Evolutionary conservation across 108 stramenopile genomes (phyloP), one percentile per base, ranked within the genome.

Genomic region (Conticribra weissflogii): DNA sequence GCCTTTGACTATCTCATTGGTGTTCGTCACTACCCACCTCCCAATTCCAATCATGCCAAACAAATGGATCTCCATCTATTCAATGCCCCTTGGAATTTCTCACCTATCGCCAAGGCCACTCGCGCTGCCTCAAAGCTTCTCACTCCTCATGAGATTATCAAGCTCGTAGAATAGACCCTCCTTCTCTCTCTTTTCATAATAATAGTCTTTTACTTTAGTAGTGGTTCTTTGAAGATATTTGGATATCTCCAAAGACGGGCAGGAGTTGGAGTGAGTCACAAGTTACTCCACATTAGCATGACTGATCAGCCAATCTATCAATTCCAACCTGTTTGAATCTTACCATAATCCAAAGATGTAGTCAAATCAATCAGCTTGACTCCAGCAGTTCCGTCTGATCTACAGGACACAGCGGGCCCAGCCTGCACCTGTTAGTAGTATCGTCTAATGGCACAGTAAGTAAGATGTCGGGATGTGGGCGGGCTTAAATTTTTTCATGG

Each of bases 1-100:
- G 52, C 51, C 2, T 53, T 52, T 15, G 49, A 66, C 29, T 66
- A 66, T 31, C 5, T 25, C 33, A 53, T 30, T 24, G 64, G 64
- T 3, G 51, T 25, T 21, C 41, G 64, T 5, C 24, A 25, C 64
- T 66, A 66, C 19, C 64, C 64, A 23, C 64, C 64, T 2, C 2
- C 30, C 7, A 18, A 52, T n/a, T 66, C 64, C 3, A 30, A 66
- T 32, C 64, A 51, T 53, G 51, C 51, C 32, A 18, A 29, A 5
- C 4, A 4, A 9, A 19, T 66, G 51, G 33, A 30, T 4, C 64
- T 66, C 3, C 24, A 21, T 15, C 14, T 28, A 3, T 55, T 55
- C 54, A 55, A 55, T 41, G 36, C 36, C 5, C 12, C 36, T 12
- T 12, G 36, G 8, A 41, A 41, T 12, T 41, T 41, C 36, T 41